phyloP scores from a whole-genome alignment of 2,329 filamentous ascomycete genomes.

The Calonectria pauciramosa region DNA sequence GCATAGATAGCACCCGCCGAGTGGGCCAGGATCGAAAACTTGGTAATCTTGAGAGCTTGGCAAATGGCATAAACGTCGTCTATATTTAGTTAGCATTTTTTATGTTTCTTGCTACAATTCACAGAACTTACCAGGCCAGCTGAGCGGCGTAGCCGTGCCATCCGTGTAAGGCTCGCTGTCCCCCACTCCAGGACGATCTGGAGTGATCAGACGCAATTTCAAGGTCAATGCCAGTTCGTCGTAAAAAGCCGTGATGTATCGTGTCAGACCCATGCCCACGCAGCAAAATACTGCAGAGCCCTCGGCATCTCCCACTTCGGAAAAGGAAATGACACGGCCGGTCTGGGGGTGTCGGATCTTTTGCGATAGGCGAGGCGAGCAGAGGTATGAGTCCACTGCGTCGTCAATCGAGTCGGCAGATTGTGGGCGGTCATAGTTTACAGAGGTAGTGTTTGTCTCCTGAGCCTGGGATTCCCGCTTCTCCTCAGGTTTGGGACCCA shows the following conservation, averaged over 20 bases:
- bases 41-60: slow-evolving; percentile 89
- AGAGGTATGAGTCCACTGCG: slow-evolving; percentile 87
- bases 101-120: not conserved
- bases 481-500: slow-evolving; percentile 59
- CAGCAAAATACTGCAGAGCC: slow-evolving; percentile 96
- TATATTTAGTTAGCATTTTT: slow-evolving; percentile 50
- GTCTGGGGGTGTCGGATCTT: slow-evolving; percentile 89
- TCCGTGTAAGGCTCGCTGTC: slow-evolving; percentile 90
- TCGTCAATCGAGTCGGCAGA: slow-evolving; percentile 91
- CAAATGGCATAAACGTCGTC: slow-evolving; percentile 94
- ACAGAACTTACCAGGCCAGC: slow-evolving; percentile 84
- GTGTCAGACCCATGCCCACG: slow-evolving; percentile 96
- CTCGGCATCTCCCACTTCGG: slow-evolving; percentile 92
- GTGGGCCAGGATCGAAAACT: slow-evolving; percentile 96
- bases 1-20: slow-evolving; percentile 99
- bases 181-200: slow-evolving; percentile 93
- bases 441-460: slow-evolving; percentile 52
- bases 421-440: slow-evolving; percentile 78
- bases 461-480: slow-evolving; percentile 44
- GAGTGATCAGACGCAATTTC: slow-evolving; percentile 90
- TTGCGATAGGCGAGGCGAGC: slow-evolving; percentile 86
- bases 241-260: slow-evolving; percentile 97
- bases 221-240: slow-evolving; percentile 93
- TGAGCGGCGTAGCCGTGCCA: slow-evolving; percentile 86
- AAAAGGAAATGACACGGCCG: slow-evolving; percentile 92